Evolutionary conservation across 1,284 basidiomycete genomes (phyloP).

Genomic region (Cutaneotrichosporon sp.): DNA sequence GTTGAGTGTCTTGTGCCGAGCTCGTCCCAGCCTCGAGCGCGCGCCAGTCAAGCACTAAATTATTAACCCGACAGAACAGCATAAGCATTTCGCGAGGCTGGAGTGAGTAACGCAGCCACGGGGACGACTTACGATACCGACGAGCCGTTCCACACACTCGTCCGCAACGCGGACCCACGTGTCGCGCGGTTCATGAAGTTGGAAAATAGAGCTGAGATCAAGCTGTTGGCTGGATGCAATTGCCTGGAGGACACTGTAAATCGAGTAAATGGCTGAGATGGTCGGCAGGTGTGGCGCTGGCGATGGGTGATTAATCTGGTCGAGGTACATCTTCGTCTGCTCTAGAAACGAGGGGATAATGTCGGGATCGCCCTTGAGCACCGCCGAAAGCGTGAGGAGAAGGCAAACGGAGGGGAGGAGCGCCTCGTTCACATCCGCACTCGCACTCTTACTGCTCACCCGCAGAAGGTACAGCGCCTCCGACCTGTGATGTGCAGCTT

Average conservation of each 20-base stretch:
- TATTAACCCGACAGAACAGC: background rate
- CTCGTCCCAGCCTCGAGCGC: background rate
- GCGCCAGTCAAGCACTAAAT: background rate
- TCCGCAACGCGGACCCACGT: background rate
- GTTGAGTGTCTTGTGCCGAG: background rate
- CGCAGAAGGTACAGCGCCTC: conserved; percentile 1
- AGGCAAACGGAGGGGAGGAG: background rate
- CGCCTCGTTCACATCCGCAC: background rate
- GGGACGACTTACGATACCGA: background rate
- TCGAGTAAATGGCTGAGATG: background rate
- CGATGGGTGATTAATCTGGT: background rate
- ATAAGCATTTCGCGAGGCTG: conserved; percentile 1
- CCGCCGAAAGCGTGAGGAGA: background rate
- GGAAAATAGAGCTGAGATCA: background rate
- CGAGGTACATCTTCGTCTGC: background rate
- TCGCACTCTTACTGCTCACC: background rate
- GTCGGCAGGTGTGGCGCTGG: background rate
- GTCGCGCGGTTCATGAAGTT: background rate
- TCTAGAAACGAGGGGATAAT: conserved; percentile 1
- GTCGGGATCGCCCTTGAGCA: conserved; percentile 1
- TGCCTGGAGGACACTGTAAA: conserved; percentile 1
- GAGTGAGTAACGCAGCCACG: background rate
- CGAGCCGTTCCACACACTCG: background rate
- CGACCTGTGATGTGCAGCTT: background rate
- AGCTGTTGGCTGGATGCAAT: background rate